A percentile compares a stretch with the other conserved stretches of the same genome.
Conservation (phyloP, 1,284 basidiomycete species). For the Tylopilus sp. region DNA sequence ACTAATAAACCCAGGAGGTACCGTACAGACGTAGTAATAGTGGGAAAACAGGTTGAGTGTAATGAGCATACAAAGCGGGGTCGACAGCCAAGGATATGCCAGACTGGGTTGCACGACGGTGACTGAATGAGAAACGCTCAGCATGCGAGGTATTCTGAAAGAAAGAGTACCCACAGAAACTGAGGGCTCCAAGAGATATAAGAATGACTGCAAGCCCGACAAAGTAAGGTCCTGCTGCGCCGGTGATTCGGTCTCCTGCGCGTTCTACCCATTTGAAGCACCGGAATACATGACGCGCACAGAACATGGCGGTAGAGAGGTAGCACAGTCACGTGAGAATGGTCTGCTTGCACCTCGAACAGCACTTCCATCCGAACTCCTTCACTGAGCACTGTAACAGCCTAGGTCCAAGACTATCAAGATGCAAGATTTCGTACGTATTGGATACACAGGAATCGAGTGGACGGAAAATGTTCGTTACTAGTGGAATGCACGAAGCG, state of each 20-base stretch:
- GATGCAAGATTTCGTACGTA: not conserved
- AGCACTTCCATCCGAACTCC: too few relatives aligned
- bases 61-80: conserved; percentile 69
- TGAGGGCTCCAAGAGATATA: conserved; percentile 63
- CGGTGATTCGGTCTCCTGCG: conserved; percentile 76
- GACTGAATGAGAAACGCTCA: conserved; percentile 44
- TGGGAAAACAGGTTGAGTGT: conserved; percentile 76
- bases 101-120: conserved; percentile 64
- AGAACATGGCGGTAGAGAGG: too few relatives aligned
- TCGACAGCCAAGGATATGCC: conserved; percentile 50
- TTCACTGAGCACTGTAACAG: too few relatives aligned
- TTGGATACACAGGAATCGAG: not conserved
- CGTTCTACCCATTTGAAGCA: conserved; percentile 84
- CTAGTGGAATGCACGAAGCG: not conserved
- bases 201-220: conserved; percentile 74
- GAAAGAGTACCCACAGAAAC: conserved; percentile 72
- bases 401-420: not conserved
- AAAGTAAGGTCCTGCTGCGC: conserved; percentile 89
- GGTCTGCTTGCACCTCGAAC: too few relatives aligned
- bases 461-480: not conserved
- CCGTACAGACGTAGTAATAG: conserved; percentile 81
- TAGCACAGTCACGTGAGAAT: too few relatives aligned
- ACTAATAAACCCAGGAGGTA: conserved; percentile 67
- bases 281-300: conserved; percentile 65
- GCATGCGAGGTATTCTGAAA: not conserved